phyloP scores from a whole-genome alignment of 352 stramenopile species.

The Pythium sukuiense region DNA sequence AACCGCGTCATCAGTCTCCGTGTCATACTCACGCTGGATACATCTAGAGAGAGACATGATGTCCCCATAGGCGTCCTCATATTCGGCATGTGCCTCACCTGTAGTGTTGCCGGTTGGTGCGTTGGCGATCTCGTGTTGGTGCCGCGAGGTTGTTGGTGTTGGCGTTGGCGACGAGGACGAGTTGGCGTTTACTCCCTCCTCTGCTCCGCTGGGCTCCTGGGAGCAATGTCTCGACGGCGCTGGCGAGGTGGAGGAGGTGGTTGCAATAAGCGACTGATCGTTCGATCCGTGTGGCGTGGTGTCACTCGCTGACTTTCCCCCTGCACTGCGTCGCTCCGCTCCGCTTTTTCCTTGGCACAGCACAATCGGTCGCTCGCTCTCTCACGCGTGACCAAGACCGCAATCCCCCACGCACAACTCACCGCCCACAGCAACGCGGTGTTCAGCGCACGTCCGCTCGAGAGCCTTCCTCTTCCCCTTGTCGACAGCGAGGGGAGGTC shows the following conservation, averaged over 20 bases:
- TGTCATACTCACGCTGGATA: background rate
- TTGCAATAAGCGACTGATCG: slow-evolving; percentile 6
- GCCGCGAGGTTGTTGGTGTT: slow-evolving; percentile 10
- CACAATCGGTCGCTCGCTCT: slow-evolving; percentile 20
- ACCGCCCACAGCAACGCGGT: slow-evolving; percentile 6
- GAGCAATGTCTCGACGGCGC: background rate
- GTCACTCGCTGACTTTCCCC: slow-evolving; percentile 22
- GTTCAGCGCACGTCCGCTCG: slow-evolving; percentile 13
- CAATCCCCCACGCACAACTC: slow-evolving; percentile 1
- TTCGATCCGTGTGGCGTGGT: slow-evolving; percentile 7
- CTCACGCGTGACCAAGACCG: slow-evolving; percentile 18
- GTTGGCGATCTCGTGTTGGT: slow-evolving; percentile 2
- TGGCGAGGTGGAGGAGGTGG: slow-evolving; percentile 6
- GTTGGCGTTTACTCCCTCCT: background rate
- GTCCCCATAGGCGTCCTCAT: background rate
- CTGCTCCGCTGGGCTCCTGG: slow-evolving; percentile 5
- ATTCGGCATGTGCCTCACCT: background rate
- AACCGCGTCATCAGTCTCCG: background rate
- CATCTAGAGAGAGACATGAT: background rate
- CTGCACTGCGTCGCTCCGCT: slow-evolving; percentile 8
- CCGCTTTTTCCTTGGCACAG: slow-evolving; percentile 18
- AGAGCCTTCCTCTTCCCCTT: background rate
- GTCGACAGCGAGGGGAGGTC: background rate
- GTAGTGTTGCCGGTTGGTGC: background rate
- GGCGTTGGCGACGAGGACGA: background rate